Evolutionary conservation across 2,329 filamentous ascomycete species (phyloP), one percentile per base, ranked within the genome.

Genomic region (Cercospora zeae-maydis): DNA sequence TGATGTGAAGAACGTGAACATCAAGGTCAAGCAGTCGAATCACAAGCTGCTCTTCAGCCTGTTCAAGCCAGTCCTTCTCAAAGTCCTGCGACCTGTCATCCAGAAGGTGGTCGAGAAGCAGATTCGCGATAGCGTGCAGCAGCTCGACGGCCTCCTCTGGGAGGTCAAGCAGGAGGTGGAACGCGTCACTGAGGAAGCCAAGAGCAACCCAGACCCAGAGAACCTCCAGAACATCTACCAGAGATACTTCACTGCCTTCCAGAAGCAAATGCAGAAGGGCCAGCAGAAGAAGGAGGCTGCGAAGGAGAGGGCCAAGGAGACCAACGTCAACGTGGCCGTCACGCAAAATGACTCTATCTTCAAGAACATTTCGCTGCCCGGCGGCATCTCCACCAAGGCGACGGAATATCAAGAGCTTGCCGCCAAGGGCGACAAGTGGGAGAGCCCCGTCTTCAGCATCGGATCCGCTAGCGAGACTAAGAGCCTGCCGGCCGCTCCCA

Each of bases 1-100:
- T 57, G 73, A 75, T 63, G 69, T 75, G 65, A 71, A 74, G 70
- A 73, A 75, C 68, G 63, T 75, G 66, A 71, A 73, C 67, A 88
- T 99, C 80, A 96, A 96, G 81, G 78, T 99, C 68, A 92, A 93
- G 83, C 87, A 96, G 82, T 97, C 93, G 58, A 96, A 89, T 77
- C 93, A 98, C 84, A 99, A 97, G 85, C 74, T 95, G 11, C 83
- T 98, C 21, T 96, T 98, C 77, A 81, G 81, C 59, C 75, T 97
- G 37, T 89, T 93, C 82, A 97, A 97, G 83, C 91, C 93, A 4
- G 75, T 98, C 27, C 83, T 96, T 68, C 84, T 97, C 75, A 92
- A 88, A 79, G 86, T 92, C 30, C 85, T 99, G 71, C 88, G 90
- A 53, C 92, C 93, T 34, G 89, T 86, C 16, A 82, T 99, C 63